Conservation (phyloP, 2,329 filamentous ascomycete species). For the Arthrobotrys entomopaga region DNA sequence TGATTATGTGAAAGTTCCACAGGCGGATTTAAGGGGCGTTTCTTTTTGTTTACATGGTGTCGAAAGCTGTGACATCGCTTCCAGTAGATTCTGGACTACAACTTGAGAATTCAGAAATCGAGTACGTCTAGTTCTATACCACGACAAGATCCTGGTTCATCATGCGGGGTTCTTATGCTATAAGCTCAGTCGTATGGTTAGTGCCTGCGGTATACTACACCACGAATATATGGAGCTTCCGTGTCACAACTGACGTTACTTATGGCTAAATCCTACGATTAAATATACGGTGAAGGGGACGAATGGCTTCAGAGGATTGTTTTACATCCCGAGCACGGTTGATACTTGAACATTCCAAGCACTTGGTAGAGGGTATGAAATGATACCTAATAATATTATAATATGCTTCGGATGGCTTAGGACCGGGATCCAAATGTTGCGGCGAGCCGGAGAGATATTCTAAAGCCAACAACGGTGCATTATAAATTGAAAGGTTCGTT, state of each 20-base stretch:
- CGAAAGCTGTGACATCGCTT: neutral
- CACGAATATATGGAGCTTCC: constrained; percentile 9
- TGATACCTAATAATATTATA: constrained; percentile 3
- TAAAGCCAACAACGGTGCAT: too few species aligned
- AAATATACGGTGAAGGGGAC: neutral
- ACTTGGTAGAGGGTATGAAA: neutral
- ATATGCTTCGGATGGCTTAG: neutral
- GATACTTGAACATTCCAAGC: neutral
- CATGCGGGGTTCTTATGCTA: neutral
- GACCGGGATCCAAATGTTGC: neutral
- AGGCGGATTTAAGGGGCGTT: neutral
- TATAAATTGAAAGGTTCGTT: too few species aligned
- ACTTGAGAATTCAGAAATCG: neutral
- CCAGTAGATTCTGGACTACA: neutral
- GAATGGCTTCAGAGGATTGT: constrained; percentile 8
- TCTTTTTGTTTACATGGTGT: neutral
- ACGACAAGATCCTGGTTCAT: neutral
- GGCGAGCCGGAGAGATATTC: neutral
- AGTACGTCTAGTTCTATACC: neutral
- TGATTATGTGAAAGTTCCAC: too few species aligned
- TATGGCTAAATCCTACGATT: neutral
- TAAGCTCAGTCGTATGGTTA: constrained; percentile 4
- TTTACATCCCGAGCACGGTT: neutral
- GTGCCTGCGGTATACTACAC: neutral
- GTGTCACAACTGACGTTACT: constrained; percentile 2